Evolutionary conservation across 2,329 filamentous ascomycete genomes (phyloP).

Genomic region (Exophiala viscosa): DNA sequence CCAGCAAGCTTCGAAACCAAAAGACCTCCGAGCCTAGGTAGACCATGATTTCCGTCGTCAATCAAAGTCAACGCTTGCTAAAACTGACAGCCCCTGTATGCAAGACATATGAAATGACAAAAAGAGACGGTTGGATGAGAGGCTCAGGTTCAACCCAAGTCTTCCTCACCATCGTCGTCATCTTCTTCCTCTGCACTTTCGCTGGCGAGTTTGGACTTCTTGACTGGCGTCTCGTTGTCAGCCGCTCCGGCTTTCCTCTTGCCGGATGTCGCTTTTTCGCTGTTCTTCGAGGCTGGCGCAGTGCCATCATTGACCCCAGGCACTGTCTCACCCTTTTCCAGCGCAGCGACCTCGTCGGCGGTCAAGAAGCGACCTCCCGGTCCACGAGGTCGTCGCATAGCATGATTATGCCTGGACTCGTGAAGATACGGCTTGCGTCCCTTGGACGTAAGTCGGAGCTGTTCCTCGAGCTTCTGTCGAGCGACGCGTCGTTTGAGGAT

Average conservation of each 20-base stretch:
- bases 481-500: conserved; percentile 93
- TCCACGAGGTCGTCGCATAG: conserved; percentile 90
- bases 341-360: conserved; percentile 87
- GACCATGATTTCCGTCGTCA: conserved; percentile 18
- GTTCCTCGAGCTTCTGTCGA: conserved; percentile 88
- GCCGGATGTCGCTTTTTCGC: conserved; percentile 33
- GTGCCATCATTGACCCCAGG: conserved; percentile 34
- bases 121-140: conserved; percentile 5
- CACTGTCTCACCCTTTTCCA: conserved; percentile 60
- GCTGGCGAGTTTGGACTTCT: conserved; percentile 50
- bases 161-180: conserved; percentile 53
- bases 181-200: conserved; percentile 52
- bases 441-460: conserved; percentile 85
- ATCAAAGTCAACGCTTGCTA: conserved; percentile 29
- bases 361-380: conserved; percentile 94
- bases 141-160: conserved; percentile 25
- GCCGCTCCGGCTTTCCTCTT: conserved; percentile 52
- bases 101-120: conserved; percentile 21
- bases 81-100: conserved; percentile 23
- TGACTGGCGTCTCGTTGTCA: conserved; percentile 43
- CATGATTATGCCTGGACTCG: conserved; percentile 95
- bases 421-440: conserved; percentile 95
- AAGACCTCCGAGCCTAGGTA: conserved; percentile 14
- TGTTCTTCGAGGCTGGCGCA: conserved; percentile 28
- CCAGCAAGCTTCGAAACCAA: conserved; percentile 22